Evolutionary conservation across 495 filamentous ascomycete genomes (phyloP).

Genomic region (Aspergillus mulundensis): DNA sequence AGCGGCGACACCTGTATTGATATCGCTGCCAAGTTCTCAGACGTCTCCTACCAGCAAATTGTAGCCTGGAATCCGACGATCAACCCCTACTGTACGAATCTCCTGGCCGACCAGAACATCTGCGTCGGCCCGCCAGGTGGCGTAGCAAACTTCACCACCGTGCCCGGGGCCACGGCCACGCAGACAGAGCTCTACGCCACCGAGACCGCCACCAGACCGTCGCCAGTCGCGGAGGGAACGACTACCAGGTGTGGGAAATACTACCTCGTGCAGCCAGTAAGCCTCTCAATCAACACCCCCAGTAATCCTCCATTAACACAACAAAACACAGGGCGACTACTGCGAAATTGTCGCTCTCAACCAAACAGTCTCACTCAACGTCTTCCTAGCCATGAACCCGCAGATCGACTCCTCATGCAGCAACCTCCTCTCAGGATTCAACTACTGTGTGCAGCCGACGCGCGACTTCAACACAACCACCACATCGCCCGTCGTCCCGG

Average conservation of each 20-base stretch:
- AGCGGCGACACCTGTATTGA: not conserved
- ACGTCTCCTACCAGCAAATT: not conserved
- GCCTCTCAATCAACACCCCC: not conserved
- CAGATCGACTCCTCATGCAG: not conserved
- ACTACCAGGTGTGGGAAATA: not conserved
- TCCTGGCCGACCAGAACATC: not conserved
- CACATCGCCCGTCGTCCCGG: not conserved
- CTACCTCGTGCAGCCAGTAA: conserved; percentile 1
- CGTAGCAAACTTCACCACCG: not conserved
- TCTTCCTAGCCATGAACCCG: not conserved
- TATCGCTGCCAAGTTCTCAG: not conserved
- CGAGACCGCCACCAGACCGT: not conserved
- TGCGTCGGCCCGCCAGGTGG: not conserved
- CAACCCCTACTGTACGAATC: not conserved
- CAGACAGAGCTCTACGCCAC: not conserved
- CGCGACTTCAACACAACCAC: not conserved
- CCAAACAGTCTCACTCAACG: not conserved
- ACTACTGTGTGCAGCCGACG: not conserved
- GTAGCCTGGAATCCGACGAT: not conserved
- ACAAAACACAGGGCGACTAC: not conserved
- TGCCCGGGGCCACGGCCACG: not conserved
- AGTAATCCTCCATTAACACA: not conserved
- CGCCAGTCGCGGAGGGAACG: not conserved
- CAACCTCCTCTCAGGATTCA: not conserved
- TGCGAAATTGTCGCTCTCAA: not conserved